Evolutionary conservation across 2,329 filamentous ascomycete genomes (phyloP), one percentile per base, ranked within the genome.

Genomic region (Colletotrichum brevisporum): DNA sequence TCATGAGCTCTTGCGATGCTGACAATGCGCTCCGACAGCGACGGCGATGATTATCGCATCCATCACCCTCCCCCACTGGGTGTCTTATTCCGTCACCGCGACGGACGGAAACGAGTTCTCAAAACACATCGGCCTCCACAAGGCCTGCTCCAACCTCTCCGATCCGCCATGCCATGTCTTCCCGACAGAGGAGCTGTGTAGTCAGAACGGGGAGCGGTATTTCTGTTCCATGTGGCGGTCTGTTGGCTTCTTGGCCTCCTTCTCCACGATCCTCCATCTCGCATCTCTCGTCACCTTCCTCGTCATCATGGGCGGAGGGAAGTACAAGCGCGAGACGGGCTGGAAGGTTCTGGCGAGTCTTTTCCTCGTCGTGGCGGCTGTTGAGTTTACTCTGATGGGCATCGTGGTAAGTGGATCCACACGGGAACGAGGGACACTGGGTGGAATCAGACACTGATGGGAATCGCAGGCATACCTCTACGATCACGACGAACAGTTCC

Each of bases 171-270:
- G 92, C 79, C 74, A 77, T 26, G 81, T 84, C 39, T 96, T 94
- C 79, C 94, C 94, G 4, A 84, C 86, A 72, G 82, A 87, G 62
- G 84, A 88, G 65, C 90, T 94, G 77, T 95, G 93, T 80, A 82
- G 84, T 63, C 87, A 85, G 74, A 87, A 89, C 60, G 67, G 67
- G 51, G 88, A 91, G 74, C 86, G 89, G 59, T 89, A 90, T 76
- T 98, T 98, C 82, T 98, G 96, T 84, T 92, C 90, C 75, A 92
- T 97, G 87, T 99, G 95, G 95, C 89, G 93, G 68, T 94, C 90
- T 27, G 90, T 94, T 43, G 94, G 93, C 26, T 98, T 98, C 81
- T 82, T 97, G 72, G 94, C 97, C 83, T 93, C 91, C 60, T 93
- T 98, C 74, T 88, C 92, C 8, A 89, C 94, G 45, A 90, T 97